Percentiles rank a stretch among this genome's conserved stretches.
Evolutionary conservation across 352 stramenopile genomes (phyloP).

Genomic region (Pythium brassicae): DNA sequence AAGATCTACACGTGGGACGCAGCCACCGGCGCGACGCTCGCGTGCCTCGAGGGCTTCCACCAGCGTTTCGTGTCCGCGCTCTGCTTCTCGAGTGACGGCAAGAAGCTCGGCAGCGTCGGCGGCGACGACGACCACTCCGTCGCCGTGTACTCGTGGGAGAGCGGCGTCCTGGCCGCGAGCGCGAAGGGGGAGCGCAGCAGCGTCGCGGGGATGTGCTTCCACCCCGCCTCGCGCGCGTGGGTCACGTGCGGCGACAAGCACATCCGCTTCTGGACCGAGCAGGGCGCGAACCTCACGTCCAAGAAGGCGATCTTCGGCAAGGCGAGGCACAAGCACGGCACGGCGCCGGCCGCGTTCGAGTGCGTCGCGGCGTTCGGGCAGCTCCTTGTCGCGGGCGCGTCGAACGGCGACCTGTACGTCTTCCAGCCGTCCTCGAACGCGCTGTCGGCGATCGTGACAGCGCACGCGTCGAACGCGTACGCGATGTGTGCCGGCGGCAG

Average conservation of each 20-base stretch:
- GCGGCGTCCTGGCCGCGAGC: slow-evolving; percentile 31
- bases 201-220: slow-evolving; percentile 46
- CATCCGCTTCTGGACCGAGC: slow-evolving; percentile 73
- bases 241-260: slow-evolving; percentile 70
- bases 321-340: slow-evolving; percentile 44
- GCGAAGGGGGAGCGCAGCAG: slow-evolving; percentile 64
- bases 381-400: slow-evolving; percentile 40
- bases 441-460: slow-evolving; percentile 44
- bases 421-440: slow-evolving; percentile 49
- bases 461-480: slow-evolving; percentile 37
- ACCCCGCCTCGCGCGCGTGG: slow-evolving; percentile 46
- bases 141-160: slow-evolving; percentile 79
- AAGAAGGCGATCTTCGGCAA: slow-evolving; percentile 73
- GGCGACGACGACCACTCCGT: slow-evolving; percentile 83
- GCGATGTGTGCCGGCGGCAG: slow-evolving; percentile 37
- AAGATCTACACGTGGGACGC: slow-evolving; percentile 83
- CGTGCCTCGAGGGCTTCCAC: slow-evolving; percentile 73
- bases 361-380: slow-evolving; percentile 46
- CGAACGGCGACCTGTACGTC: slow-evolving; percentile 75
- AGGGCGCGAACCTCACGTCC: slow-evolving; percentile 60
- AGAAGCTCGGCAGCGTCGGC: slow-evolving; percentile 65
- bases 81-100: slow-evolving; percentile 66
- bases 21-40: slow-evolving; percentile 20
- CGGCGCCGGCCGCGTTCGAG: slow-evolving; percentile 43
- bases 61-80: slow-evolving; percentile 67